Percentiles rank a stretch among this genome's conserved stretches.
Conservation (phyloP, 192 early-diverging fungal genomes). For the Geranomyces michiganensis region DNA sequence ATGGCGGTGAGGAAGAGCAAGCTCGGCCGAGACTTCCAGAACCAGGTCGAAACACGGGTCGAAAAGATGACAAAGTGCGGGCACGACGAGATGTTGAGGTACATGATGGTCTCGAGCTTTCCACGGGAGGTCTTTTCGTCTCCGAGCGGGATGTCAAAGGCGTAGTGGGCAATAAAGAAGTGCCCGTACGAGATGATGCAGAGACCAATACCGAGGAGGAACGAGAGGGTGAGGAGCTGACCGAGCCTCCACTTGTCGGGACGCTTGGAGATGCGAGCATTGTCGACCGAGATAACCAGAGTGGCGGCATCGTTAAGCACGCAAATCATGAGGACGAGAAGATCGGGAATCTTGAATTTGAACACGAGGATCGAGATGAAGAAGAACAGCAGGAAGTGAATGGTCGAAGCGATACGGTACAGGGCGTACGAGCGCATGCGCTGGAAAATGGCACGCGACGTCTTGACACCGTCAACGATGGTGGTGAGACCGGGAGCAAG, state of each 20-base stretch:
- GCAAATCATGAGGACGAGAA: slow-evolving; percentile 84
- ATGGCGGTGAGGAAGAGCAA: slow-evolving; percentile 79
- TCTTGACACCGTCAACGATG: slow-evolving; percentile 89
- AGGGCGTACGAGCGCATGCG: slow-evolving; percentile 91
- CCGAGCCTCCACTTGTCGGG: slow-evolving; percentile 97
- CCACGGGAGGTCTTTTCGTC: not conserved
- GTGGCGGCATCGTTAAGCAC: slow-evolving; percentile 85
- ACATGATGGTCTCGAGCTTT: slow-evolving; percentile 60
- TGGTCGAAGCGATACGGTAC: slow-evolving; percentile 91
- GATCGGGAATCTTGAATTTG: slow-evolving; percentile 79
- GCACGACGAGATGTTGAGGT: slow-evolving; percentile 90
- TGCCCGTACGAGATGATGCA: slow-evolving; percentile 79
- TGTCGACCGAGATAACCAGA: slow-evolving; percentile 90
- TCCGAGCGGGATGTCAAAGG: slow-evolving; percentile 21
- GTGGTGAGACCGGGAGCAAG: slow-evolving; percentile 87
- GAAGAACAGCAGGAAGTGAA: slow-evolving; percentile 96
- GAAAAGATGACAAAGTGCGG: slow-evolving; percentile 98
- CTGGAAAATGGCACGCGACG: slow-evolving; percentile 92
- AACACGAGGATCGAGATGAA: slow-evolving; percentile 84
- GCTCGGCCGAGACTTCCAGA: slow-evolving; percentile 85
- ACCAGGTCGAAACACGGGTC: slow-evolving; percentile 83
- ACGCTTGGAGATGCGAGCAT: slow-evolving; percentile 82
- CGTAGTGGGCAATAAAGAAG: slow-evolving; percentile 77
- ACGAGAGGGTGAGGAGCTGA: slow-evolving; percentile 81
- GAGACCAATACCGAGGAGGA: slow-evolving; percentile 75